Conservation (phyloP, 1,139 yeast genomes). For the Protomyces inouyei region DNA sequence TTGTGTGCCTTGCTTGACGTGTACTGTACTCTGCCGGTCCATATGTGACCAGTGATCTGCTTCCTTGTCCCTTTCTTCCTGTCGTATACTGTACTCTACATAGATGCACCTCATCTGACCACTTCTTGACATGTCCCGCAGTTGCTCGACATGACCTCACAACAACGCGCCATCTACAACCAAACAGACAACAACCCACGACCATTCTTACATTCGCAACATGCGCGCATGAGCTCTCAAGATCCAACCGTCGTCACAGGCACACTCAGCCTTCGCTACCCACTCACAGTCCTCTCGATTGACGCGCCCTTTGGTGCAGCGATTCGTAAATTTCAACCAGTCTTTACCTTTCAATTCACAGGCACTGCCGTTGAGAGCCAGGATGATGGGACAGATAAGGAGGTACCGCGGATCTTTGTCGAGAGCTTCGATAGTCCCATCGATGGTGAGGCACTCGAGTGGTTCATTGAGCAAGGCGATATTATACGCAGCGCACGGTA, state of each 20-base stretch:
- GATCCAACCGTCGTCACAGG: slow-evolving; percentile 12
- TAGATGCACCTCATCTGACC: no score
- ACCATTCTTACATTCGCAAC: neutral
- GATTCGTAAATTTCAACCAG: slow-evolving; percentile 51
- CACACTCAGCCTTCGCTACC: slow-evolving; percentile 10
- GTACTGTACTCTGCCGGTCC: no score
- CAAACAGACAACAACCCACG: neutral
- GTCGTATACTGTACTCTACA: no score
- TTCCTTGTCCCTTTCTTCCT: no score
- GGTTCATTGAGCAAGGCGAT: slow-evolving; percentile 56
- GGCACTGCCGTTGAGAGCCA: slow-evolving; percentile 39
- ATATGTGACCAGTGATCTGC: no score
- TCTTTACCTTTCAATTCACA: slow-evolving; percentile 63
- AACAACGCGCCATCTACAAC: neutral
- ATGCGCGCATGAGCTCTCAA: slow-evolving; percentile 7
- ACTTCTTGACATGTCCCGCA: no score
- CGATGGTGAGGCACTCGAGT: slow-evolving; percentile 57
- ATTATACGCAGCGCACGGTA: slow-evolving; percentile 43
- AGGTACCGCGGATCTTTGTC: slow-evolving; percentile 41
- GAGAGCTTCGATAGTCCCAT: slow-evolving; percentile 74
- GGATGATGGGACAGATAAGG: slow-evolving; percentile 34
- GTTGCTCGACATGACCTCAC: neutral
- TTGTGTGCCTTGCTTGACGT: no score
- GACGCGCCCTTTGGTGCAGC: slow-evolving; percentile 43
- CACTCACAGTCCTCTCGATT: slow-evolving; percentile 21